These are phyloP conservation scores for Neurospora sublineolata DNA, from an alignment of 495 filamentous ascomycete species.

Conservation along the genomic window DNA sequence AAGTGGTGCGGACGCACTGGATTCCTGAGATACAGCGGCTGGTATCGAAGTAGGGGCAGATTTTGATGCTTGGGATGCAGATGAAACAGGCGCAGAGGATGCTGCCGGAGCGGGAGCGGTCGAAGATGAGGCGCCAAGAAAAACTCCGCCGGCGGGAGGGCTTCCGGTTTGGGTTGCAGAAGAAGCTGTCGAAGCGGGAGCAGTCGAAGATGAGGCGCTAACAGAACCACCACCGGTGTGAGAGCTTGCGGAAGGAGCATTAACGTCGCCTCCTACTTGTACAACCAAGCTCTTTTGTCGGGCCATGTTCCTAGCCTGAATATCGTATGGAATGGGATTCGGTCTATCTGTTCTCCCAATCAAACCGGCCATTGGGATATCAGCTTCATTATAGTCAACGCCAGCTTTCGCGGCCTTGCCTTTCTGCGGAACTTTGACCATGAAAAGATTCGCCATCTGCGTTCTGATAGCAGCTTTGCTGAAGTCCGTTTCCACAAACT, in stretches of 20 bases:
- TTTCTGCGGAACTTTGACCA: slow-evolving; percentile 22
- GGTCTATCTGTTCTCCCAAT: slow-evolving; percentile 5
- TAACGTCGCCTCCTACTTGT: background rate
- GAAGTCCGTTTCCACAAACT: slow-evolving; percentile 18
- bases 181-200: background rate
- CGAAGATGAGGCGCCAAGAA: background rate
- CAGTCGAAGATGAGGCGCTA: background rate
- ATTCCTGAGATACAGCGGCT: background rate
- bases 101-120: background rate
- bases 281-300: background rate
- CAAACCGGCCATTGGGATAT: slow-evolving; percentile 15
- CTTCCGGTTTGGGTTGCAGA: background rate
- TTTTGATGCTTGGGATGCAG: background rate
- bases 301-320: background rate
- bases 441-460: slow-evolving; percentile 26
- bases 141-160: background rate
- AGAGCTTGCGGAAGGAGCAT: background rate
- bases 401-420: slow-evolving; percentile 10
- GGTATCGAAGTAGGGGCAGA: background rate
- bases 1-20: background rate
- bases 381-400: background rate
- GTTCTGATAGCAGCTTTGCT: slow-evolving; percentile 20
- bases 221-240: background rate
- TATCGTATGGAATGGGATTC: background rate
- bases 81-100: background rate